Base-by-base conservation (phyloP, 1,139 yeast genomes). In the Pichia terricola region DNA sequence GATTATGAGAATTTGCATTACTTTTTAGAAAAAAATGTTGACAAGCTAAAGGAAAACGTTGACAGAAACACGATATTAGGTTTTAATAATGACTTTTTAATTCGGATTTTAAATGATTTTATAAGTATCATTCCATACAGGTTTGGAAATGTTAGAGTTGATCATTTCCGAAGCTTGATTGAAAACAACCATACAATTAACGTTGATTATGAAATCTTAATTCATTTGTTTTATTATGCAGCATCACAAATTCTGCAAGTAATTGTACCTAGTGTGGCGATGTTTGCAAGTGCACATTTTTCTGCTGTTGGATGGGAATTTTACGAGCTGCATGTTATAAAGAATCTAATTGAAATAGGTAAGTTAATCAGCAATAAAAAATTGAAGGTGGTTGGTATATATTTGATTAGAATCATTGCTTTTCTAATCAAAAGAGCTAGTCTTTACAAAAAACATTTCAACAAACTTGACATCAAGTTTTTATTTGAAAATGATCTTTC, bases 231-330 rank as follows among this genome's bases (percentile, higher is more conserved):
- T 10, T 46, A 37, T 33, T 32, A 46, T 16, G 38, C 51, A 9
- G 26, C 45, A 5, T 40, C 35, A 4, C 26, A 16, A 26, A 9
- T 41, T 22, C 30, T 46, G 27, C 28, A 39, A 10, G 32, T 34
- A 26, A 39, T 44, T 5, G 33, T 46, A 26, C 45, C 44, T 6
- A 33, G 39, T 3, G 37, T 40, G 9, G 8, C 36, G 8, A 35
- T 37, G 22, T 41, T 44, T 34, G 37, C 49, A n/a, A 28, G 40
- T 8, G 38, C 34, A 28, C 46, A 41, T 5, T 51, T 49, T 37
- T 34, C 34, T 4, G 50, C 49, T 67, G 33, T 38, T 3, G 47
- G 43, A 3, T 37, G 45, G 42, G 3, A 10, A 4, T 4, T 35
- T 3, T 25, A 10, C 16, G 26, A 30, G 7, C 31, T 36, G 22